Conservation (phyloP, 176 grass and related monocot genomes). For the Lolium perenne region DNA sequence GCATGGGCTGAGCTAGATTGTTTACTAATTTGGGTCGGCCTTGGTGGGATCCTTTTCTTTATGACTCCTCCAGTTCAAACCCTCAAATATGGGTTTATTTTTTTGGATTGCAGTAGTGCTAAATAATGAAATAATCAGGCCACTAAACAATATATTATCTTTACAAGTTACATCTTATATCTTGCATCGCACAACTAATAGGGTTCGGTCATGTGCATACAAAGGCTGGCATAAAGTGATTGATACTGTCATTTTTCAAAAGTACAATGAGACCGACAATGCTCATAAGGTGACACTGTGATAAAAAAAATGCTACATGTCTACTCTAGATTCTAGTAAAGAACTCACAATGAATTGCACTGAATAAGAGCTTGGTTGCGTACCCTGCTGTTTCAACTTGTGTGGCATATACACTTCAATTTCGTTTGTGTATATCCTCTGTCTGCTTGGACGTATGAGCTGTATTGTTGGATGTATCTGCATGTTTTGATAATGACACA, state of each 20-base stretch:
- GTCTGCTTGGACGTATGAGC: constrained; percentile 34
- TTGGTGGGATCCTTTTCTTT: constrained; percentile 35
- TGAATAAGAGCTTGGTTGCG: constrained; percentile 41
- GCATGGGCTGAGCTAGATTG: constrained; percentile 35
- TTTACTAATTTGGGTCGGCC: constrained; percentile 32
- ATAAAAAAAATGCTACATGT: constrained; percentile 25
- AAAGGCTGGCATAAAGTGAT: constrained; percentile 52
- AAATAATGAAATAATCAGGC: constrained; percentile 36
- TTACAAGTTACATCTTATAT: constrained; percentile 33
- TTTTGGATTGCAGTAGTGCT: constrained; percentile 7
- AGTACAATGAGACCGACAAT: constrained; percentile 46
- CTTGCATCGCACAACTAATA: constrained; percentile 34
- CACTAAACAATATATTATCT: constrained; percentile 27
- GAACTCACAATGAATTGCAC: constrained; percentile 39
- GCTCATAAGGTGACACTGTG: constrained; percentile 1
- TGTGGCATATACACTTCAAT: constrained; percentile 46
- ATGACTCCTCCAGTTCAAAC: constrained; percentile 28
- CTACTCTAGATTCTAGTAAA: constrained; percentile 40
- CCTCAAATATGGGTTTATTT: constrained; percentile 37
- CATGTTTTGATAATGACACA: constrained; percentile 39
- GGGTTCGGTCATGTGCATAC: constrained; percentile 32
- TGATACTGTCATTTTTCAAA: constrained; percentile 46
- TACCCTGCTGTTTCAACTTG: constrained; percentile 51
- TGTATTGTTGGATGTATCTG: constrained; percentile 55
- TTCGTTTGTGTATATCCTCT: constrained; percentile 42